Base-by-base conservation (phyloP, 208 protist species). In the Trypanosoma melophagium region DNA sequence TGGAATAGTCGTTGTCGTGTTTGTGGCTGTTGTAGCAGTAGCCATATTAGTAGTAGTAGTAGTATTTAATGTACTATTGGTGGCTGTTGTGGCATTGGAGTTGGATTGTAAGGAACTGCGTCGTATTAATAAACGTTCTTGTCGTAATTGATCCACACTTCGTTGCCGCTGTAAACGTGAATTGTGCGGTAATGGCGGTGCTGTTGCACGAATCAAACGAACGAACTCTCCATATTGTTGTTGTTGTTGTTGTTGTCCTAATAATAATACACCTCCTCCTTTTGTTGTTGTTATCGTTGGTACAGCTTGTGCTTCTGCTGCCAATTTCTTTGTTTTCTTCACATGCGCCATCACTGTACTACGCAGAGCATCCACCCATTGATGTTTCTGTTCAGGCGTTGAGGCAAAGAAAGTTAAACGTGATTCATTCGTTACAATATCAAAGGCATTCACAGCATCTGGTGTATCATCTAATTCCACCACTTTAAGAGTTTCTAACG, bases 351-450 rank as follows among this genome's bases (percentile, higher is more conserved):
- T 69, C 22, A 71, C 68, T 9, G 86, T 87, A 59, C 76, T 80
- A 38, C 83, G 89, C 14, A 91, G 76, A 0, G 84, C 79, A 21
- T 84, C 70, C 22, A 94, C 76, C 89, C 89, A 94, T 74, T 92
- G 84, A 60, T 69, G 77, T 42, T 85, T 86, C 67, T 94, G 81
- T 63, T 92, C 85, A 3, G 66, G 69, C 14, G 85, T 82, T 56
- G 78, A 68, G 38, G 81, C 79, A 76, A 84, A 88, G 70, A 94
- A 84, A 22, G 76, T 86, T 59, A 92, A 63, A 19, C 78, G 75
- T 19, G 21, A 62, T 22, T 72, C 59, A 62, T 83, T 79, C 9
- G 77, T 74, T 2, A 83, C 69, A 42, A 93, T 63, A 70, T 90
- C 79, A 67, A 94, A 86, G 44, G 72, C 66, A 66, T 89, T 79